Evolutionary conservation across 2,329 filamentous ascomycete genomes (phyloP), one percentile per base, ranked within the genome.

Genomic region (Botrytis fabae): DNA sequence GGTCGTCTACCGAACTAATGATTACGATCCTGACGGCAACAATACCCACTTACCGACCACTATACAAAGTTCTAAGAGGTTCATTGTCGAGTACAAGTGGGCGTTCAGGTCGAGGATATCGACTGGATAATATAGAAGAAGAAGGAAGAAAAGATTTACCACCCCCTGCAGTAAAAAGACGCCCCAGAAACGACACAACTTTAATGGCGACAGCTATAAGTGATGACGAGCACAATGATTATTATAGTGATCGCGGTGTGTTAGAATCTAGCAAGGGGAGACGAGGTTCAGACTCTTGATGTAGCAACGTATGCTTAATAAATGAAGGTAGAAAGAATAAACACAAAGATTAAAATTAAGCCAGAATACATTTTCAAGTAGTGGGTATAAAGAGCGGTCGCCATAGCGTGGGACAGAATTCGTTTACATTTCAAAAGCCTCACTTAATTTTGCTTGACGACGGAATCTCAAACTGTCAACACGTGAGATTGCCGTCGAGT

Each of bases 1-100:
- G 85, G 85, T 82, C 82, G 6, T 81, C 83, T 16, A 78, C 78
- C n/a, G 80, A 81, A 74, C 74, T 77, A 54, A 80, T 78, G 68
- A 78, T 76, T 35, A 80, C 80, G 14, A 82, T 82, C 22, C 76
- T 81, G 1, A 80, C 78, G 61, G 77, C 79, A 18, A 79, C 76
- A n/a, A 78, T 80, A 22, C 78, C 79, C 32, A 76, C 76, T 10
- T 73, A 79, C n/a, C 77, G 77, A 32, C 79, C 79, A 7, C 74
- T 81, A 3, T 79, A 76, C 64, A 73, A 71, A 48, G 25, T 14
- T 4, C 14, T 66, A 10, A 40, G 9, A 54, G 25, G 12, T n/a
- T 40, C 64, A 16, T 28, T 28, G 7, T 54, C 35, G 5, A 54
- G 46, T 40, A 40, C 16, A 1, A 16, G 64, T 35, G 18, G 46